Base-by-base conservation (phyloP, 73 alveolate species). In the Paramecium primaurelia region DNA sequence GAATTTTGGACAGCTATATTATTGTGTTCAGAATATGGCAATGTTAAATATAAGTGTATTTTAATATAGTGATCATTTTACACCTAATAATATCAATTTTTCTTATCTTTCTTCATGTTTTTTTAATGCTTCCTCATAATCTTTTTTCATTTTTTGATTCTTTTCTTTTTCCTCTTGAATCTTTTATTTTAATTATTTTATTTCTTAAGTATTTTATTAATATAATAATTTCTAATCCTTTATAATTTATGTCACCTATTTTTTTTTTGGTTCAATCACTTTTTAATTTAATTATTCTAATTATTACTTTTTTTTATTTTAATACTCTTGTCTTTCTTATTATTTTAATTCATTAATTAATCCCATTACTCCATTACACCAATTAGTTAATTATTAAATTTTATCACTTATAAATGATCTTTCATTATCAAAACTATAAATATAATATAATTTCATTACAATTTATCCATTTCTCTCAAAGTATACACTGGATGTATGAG, bases 401-500 rank as follows among this genome's bases (percentile, higher is more conserved):
- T 28, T 34, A 4, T 64, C 84, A 12, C 51, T 34, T 14, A 64
- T 34, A 8, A 64, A 64, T 0, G 42, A 32, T 28, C 84, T 64
- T 64, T 64, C 84, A 64, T 28, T 34, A 12, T 64, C 84, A 34
- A 64, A 64, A 64, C 84, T 64, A 64, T 5, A 0, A 0, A 54
- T 18, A 54, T 25, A 9, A 64, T 40, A 40, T 64, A 6, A 64
- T 3, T 11, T 32, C 8, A 7, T 3, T 64, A 64, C 84, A 64
- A 64, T 64, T 64, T 64, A 3, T 64, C 84, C 91, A 80, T 80
- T 12, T 80, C 77, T 80, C 91, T 34, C 12, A 25, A 28, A n/a
- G 91, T 32, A 47, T 26, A 80, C 0, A 80, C 45, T n/a, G 91
- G 91, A 44, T 40, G 26, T 11, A 80, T 0, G 22, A 80, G n/a